Percentiles rank a stretch among this genome's conserved stretches.
phyloP scores from a whole-genome alignment of 2,329 filamentous ascomycete genomes.

The Aschersonia sp. region DNA sequence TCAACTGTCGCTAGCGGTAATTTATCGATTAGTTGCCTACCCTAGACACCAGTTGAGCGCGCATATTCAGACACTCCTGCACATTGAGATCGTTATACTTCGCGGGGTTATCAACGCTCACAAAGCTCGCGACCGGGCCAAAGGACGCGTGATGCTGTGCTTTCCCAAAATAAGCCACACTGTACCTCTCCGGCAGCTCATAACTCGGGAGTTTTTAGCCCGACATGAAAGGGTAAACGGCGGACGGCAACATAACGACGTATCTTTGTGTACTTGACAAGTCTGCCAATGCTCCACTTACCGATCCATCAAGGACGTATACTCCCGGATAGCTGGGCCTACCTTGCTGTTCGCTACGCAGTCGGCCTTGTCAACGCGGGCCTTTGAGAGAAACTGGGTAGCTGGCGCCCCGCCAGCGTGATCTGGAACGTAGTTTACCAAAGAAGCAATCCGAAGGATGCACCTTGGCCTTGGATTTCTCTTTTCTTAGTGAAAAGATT shows the following conservation, averaged over 20 bases:
- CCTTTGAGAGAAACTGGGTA: background rate
- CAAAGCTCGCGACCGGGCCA: background rate
- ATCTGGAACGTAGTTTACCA: background rate
- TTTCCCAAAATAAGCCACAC: constrained; percentile 11
- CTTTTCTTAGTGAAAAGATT: background rate
- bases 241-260: background rate
- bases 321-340: background rate
- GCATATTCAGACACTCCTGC: background rate
- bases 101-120: background rate
- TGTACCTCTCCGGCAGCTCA: constrained; percentile 13
- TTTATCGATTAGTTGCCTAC: background rate
- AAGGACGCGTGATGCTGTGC: background rate
- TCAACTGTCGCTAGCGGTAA: background rate
- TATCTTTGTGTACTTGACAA: background rate
- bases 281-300: background rate
- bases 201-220: background rate
- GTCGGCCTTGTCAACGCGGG: background rate
- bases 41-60: background rate
- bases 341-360: background rate
- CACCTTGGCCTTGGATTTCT: background rate
- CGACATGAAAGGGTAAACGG: background rate
- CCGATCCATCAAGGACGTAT: background rate
- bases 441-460: background rate
- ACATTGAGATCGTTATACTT: background rate
- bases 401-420: background rate